Evolutionary conservation across 2,329 filamentous ascomycete genomes (phyloP).

Genomic region (Cladobotryum protrusum): DNA sequence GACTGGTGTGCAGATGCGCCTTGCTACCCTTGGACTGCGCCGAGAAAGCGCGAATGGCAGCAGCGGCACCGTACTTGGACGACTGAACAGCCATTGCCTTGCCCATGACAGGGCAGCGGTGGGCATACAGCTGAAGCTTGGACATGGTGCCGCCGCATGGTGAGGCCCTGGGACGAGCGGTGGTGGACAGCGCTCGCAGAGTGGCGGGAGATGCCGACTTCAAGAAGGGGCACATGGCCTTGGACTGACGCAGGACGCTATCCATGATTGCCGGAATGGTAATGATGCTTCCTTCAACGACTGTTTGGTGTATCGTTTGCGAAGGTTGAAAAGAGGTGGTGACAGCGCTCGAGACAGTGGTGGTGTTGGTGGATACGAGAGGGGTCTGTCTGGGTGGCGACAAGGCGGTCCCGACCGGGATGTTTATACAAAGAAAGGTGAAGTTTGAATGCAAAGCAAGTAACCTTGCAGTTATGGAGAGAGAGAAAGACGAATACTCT

Average conservation of each 20-base stretch:
- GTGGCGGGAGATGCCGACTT: slow-evolving; percentile 90
- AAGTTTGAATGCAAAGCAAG: no score
- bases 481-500: no score
- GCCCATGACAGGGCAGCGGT: slow-evolving; percentile 97
- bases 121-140: slow-evolving; percentile 88
- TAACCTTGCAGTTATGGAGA: no score
- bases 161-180: slow-evolving; percentile 58
- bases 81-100: slow-evolving; percentile 90
- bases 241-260: slow-evolving; percentile 87
- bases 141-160: slow-evolving; percentile 90
- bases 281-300: background rate
- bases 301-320: background rate
- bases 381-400: no score
- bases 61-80: slow-evolving; percentile 45
- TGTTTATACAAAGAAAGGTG: no score
- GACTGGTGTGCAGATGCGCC: slow-evolving; percentile 76
- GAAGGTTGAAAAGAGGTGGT: background rate
- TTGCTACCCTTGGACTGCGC: slow-evolving; percentile 49
- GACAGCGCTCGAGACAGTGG: no score
- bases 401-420: no score
- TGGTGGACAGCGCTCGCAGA: slow-evolving; percentile 79
- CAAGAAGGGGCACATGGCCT: slow-evolving; percentile 95
- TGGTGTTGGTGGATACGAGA: no score
- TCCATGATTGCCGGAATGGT: slow-evolving; percentile 61
- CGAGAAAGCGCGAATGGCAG: slow-evolving; percentile 46